Conservation (phyloP, 2,329 filamentous ascomycete species). For the Fusarium pseudonygamai region DNA sequence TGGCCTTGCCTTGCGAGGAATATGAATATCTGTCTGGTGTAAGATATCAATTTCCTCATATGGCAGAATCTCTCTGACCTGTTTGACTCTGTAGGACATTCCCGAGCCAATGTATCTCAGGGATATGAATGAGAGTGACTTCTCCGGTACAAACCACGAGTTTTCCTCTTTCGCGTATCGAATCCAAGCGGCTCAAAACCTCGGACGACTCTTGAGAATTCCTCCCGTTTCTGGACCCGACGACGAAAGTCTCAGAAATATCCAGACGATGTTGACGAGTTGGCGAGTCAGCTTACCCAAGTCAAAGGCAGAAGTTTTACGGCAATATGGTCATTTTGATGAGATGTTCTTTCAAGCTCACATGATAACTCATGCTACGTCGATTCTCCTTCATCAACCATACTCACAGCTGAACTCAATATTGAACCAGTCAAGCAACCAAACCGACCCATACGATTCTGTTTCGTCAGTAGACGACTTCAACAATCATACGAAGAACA, state of each 20-base stretch:
- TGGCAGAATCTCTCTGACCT: conserved; percentile 19
- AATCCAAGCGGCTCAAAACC: conserved; percentile 80
- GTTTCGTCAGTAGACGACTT: conserved; percentile 61
- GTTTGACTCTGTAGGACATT: conserved; percentile 56
- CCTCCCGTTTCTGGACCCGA: conserved; percentile 61
- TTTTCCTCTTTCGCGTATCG: conserved; percentile 90
- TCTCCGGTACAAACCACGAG: conserved; percentile 72
- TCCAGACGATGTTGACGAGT: conserved; percentile 68
- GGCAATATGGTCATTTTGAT: conserved; percentile 76
- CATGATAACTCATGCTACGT: conserved; percentile 75
- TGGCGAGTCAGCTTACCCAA: conserved; percentile 83
- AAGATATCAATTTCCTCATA: conserved; percentile 41
- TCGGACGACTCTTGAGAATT: conserved; percentile 77
- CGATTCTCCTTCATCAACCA: conserved; percentile 82
- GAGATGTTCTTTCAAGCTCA: conserved; percentile 93
- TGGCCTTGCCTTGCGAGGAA: conserved; percentile 84
- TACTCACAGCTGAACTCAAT: conserved; percentile 77
- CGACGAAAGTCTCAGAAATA: conserved; percentile 61
- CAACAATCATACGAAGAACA: conserved; percentile 80
- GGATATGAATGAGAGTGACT: conserved; percentile 81
- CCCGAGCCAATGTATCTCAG: conserved; percentile 70
- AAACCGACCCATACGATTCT: conserved; percentile 70
- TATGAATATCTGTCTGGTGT: conserved; percentile 71
- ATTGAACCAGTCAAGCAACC: conserved; percentile 66
- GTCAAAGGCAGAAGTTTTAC: conserved; percentile 75